These are phyloP conservation scores for Neonectria magnoliae DNA, from an alignment of 2,329 filamentous ascomycete species.

Conservation along the genomic window DNA sequence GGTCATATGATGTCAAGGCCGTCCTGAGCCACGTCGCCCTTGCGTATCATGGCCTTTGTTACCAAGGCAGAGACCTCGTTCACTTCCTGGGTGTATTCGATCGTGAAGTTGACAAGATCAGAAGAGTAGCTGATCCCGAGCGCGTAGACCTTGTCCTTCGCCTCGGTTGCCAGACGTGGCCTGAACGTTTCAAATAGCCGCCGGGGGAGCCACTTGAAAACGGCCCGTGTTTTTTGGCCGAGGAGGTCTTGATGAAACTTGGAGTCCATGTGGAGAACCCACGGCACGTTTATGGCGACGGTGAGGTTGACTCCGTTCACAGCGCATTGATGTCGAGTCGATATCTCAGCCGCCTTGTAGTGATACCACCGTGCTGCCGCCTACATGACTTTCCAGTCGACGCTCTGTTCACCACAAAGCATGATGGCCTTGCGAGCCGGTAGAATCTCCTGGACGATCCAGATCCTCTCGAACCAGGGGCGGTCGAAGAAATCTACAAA, in stretches of 20 bases:
- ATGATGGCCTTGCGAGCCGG: constrained; percentile 33
- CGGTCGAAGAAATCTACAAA: constrained; percentile 29
- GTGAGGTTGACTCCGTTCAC: constrained; percentile 24
- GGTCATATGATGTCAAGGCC: constrained; percentile 28
- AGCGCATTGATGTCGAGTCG: background rate
- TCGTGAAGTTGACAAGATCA: background rate
- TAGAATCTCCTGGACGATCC: constrained; percentile 37
- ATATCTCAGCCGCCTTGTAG: constrained; percentile 21
- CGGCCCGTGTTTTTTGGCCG: constrained; percentile 11
- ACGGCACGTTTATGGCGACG: constrained; percentile 27
- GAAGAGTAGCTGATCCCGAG: background rate
- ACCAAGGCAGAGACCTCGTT: constrained; percentile 22
- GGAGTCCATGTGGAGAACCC: constrained; percentile 20
- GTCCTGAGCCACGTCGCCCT: background rate
- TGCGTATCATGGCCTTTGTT: constrained; percentile 27
- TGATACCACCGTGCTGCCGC: constrained; percentile 32
- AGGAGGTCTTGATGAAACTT: constrained; percentile 19
- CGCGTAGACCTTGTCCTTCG: constrained; percentile 33
- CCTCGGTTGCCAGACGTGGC: constrained; percentile 28
- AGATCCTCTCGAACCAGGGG: constrained; percentile 35
- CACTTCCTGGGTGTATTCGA: constrained; percentile 31
- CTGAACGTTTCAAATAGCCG: constrained; percentile 26
- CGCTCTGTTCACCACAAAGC: constrained; percentile 21
- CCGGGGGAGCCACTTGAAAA: constrained; percentile 26
- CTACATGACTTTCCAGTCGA: constrained; percentile 25